Evolutionary conservation across 1,284 basidiomycete genomes (phyloP).

Genomic region (Ustilago curta): DNA sequence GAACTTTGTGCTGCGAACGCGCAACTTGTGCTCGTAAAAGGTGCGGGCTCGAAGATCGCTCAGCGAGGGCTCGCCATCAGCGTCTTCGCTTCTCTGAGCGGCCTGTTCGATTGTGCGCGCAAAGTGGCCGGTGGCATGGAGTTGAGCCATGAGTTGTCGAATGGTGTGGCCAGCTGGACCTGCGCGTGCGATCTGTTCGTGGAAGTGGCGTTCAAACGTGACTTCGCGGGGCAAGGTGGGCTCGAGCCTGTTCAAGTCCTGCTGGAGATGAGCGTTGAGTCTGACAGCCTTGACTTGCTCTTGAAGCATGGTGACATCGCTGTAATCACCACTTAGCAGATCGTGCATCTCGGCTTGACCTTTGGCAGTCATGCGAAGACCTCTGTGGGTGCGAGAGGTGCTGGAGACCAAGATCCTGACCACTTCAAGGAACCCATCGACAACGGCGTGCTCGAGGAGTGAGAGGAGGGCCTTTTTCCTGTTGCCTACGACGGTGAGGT

Average conservation of each 20-base stretch:
- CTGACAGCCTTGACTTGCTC: slow-evolving; percentile 22
- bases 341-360: slow-evolving; percentile 39
- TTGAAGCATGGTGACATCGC: slow-evolving; percentile 20
- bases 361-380: slow-evolving; percentile 39
- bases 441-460: slow-evolving; percentile 38
- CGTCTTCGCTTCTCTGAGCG: slow-evolving; percentile 31
- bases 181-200: slow-evolving; percentile 37
- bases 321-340: slow-evolving; percentile 23
- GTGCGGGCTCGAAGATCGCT: slow-evolving; percentile 32
- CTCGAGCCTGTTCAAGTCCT: slow-evolving; percentile 30
- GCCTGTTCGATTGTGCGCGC: slow-evolving; percentile 30
- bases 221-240: slow-evolving; percentile 36
- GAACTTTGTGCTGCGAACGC: slow-evolving; percentile 37
- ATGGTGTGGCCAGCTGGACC: slow-evolving; percentile 35
- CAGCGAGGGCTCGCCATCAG: slow-evolving; percentile 32
- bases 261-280: slow-evolving; percentile 19
- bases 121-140: slow-evolving; percentile 34
- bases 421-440: slow-evolving; percentile 45
- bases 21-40: slow-evolving; percentile 43
- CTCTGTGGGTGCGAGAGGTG: slow-evolving; percentile 17
- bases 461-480: slow-evolving; percentile 17
- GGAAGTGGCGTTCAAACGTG: slow-evolving; percentile 37
- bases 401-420: slow-evolving; percentile 25
- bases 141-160: slow-evolving; percentile 23
- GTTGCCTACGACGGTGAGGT: background rate